Evolutionary conservation across 805 yeast genomes (phyloP).

Genomic region (Helenozyma baotianmanensis): DNA sequence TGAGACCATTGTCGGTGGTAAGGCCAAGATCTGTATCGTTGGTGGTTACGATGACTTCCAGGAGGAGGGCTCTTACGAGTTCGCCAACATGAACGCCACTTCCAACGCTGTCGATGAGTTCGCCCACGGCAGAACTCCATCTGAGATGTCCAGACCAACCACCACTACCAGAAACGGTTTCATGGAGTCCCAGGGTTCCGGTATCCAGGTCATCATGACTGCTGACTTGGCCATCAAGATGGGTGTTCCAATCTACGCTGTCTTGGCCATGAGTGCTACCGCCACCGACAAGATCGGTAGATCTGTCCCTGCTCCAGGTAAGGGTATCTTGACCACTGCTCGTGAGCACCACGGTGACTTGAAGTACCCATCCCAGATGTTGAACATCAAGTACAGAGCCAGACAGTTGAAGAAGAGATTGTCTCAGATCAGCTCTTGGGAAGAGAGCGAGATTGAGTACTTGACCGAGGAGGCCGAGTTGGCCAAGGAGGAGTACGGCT

Average conservation of each 20-base stretch:
- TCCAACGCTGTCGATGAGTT: constrained; percentile 84
- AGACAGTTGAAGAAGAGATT: constrained; percentile 83
- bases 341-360: constrained; percentile 82
- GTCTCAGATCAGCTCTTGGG: constrained; percentile 76
- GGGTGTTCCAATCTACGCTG: constrained; percentile 99
- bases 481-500: constrained; percentile 48
- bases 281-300: constrained; percentile 98
- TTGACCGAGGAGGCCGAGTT: constrained; percentile 67
- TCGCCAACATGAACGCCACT: constrained; percentile 98
- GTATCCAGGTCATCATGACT: constrained; percentile 93
- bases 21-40: constrained; percentile 92
- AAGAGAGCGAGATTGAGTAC: constrained; percentile 70
- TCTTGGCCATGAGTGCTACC: constrained; percentile 90
- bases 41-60: constrained; percentile 99
- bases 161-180: constrained; percentile 95
- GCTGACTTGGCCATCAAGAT: constrained; percentile 90
- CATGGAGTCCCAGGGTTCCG: constrained; percentile 99
- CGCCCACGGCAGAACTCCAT: constrained; percentile 95
- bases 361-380: constrained; percentile 73
- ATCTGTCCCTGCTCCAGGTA: constrained; percentile 99
- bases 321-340: constrained; percentile 98
- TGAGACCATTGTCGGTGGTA: constrained; percentile 88
- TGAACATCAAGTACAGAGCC: constrained; percentile 89
- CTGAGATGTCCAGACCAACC: constrained; percentile 98
- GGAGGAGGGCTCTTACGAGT: constrained; percentile 97